Percentiles rank a stretch among this genome's conserved stretches.
Evolutionary conservation across 306 rosid genomes (phyloP).

Genomic region (Hippophae tibetana): DNA sequence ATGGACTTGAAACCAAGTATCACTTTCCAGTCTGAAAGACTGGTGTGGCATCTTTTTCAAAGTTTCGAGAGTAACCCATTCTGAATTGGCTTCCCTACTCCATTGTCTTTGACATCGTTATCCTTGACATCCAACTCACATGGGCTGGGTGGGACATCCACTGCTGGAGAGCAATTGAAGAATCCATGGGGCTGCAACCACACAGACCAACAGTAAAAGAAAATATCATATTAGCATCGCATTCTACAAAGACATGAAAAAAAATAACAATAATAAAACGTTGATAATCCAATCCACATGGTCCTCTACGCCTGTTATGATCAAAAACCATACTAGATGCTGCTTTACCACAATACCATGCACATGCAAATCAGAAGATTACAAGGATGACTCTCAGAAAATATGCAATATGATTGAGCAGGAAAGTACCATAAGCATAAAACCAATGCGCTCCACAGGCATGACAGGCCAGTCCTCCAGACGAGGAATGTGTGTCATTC

Average conservation of each 20-base stretch:
- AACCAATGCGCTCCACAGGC: constrained; percentile 85
- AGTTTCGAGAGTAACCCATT: constrained; percentile 37
- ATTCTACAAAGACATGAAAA: too few relatives aligned
- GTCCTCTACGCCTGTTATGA: too few relatives aligned
- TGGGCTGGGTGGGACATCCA: constrained; percentile 57
- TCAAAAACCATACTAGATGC: too few relatives aligned
- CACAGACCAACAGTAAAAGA: constrained; percentile 2
- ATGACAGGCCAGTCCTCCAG: constrained; percentile 94
- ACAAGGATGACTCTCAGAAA: background rate
- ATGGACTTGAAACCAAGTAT: too few relatives aligned
- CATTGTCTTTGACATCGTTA: constrained; percentile 22
- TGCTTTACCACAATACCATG: background rate
- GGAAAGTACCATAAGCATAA: constrained; percentile 52
- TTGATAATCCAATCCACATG: too few relatives aligned
- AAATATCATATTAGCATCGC: too few relatives aligned
- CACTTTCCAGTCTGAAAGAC: too few relatives aligned
- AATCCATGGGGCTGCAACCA: constrained; percentile 81
- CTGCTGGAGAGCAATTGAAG: constrained; percentile 83
- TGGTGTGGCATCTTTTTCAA: constrained; percentile 11
- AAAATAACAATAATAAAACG: too few relatives aligned
- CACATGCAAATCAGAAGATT: constrained; percentile 1
- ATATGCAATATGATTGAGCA: background rate
- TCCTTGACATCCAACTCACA: constrained; percentile 52
- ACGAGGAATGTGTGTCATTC: constrained; percentile 69
- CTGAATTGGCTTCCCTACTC: constrained; percentile 22